Evolutionary conservation across 257 asterid species (phyloP).

Genomic region (Penstemon newberryi): DNA sequence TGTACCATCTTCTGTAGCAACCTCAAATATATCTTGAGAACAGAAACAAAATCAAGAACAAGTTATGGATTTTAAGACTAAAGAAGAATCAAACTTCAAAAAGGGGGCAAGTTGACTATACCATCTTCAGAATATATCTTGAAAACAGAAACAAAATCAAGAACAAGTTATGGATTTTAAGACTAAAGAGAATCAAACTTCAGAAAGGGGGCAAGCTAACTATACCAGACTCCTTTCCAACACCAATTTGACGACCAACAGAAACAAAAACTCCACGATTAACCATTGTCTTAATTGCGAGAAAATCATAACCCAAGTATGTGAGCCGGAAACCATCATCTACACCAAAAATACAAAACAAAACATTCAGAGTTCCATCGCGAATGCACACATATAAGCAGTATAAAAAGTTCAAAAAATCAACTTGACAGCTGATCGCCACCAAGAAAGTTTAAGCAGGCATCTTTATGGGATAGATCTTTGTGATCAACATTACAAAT

Average conservation of each 20-base stretch:
- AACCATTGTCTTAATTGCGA: constrained; percentile 92
- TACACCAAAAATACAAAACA: constrained; percentile 26
- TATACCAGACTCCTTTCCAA: constrained; percentile 95
- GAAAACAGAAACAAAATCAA: too few relatives aligned
- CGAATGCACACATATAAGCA: neutral
- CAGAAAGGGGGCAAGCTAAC: constrained; percentile 11
- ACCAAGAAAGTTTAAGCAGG: constrained; percentile 16
- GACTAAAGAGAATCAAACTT: neutral
- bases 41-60: constrained; percentile 13
- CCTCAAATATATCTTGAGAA: constrained; percentile 86
- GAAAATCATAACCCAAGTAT: constrained; percentile 95
- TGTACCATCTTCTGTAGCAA: constrained; percentile 91
- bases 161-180: too few relatives aligned
- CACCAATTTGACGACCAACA: constrained; percentile 97
- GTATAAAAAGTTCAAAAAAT: neutral
- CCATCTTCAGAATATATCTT: constrained; percentile 32
- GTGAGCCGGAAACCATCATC: constrained; percentile 99
- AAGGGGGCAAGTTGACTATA: constrained; percentile 29
- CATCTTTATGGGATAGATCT: constrained; percentile 7
- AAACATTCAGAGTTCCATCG: constrained; percentile 16
- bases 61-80: constrained; percentile 4
- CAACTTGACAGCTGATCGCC: neutral
- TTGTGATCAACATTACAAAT: constrained; percentile 1
- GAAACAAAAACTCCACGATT: constrained; percentile 85
- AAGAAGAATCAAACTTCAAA: constrained; percentile 10